These are phyloP conservation scores for Neospermospora avenae DNA, from an alignment of 2,329 filamentous ascomycete genomes.

Conservation along the genomic window DNA sequence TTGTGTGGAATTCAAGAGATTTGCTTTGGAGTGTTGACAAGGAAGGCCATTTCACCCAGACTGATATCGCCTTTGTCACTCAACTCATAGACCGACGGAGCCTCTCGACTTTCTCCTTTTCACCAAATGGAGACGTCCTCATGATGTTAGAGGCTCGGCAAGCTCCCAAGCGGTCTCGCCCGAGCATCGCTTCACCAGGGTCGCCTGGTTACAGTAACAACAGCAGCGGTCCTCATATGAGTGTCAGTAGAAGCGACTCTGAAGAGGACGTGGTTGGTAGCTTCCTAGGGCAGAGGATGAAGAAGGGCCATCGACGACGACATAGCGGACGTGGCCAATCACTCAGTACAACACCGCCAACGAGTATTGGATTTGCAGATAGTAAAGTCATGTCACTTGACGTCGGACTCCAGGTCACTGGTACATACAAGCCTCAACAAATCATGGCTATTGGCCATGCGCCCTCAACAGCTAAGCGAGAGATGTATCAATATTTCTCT, in stretches of 20 bases:
- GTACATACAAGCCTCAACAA: conserved; percentile 56
- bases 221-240: conserved; percentile 48
- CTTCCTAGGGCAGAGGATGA: conserved; percentile 51
- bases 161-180: conserved; percentile 44
- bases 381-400: conserved; percentile 49
- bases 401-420: conserved; percentile 55
- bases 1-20: conserved; percentile 64
- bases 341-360: conserved; percentile 54
- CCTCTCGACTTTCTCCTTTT: conserved; percentile 59
- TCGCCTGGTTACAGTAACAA: conserved; percentile 37
- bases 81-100: conserved; percentile 61
- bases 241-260: conserved; percentile 59
- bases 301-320: conserved; percentile 41
- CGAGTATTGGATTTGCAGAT: conserved; percentile 37
- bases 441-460: conserved; percentile 59
- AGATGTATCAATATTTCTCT: conserved; percentile 55
- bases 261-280: conserved; percentile 62
- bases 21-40: conserved; percentile 63
- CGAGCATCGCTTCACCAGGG: conserved; percentile 29
- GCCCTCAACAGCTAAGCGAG: conserved; percentile 48
- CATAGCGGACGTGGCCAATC: conserved; percentile 42
- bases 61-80: conserved; percentile 61
- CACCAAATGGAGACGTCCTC: conserved; percentile 54
- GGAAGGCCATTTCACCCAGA: conserved; percentile 61
- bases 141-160: conserved; percentile 60